Conservation (phyloP, 2,329 filamentous ascomycete genomes). For the Pestalotiopsis sp. region DNA sequence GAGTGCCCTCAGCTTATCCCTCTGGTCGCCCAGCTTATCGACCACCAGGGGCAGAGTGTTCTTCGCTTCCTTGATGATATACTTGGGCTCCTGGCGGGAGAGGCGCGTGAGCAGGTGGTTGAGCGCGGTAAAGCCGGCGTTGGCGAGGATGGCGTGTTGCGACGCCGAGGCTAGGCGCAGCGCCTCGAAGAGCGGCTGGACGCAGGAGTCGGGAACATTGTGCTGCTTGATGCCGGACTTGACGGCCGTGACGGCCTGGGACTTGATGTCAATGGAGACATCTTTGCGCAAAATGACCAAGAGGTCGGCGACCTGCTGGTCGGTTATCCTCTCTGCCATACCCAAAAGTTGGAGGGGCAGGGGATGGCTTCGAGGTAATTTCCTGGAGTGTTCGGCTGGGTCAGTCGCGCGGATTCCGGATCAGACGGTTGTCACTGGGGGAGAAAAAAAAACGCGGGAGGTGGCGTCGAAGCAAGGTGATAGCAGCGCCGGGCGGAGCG, state of each 20-base stretch:
- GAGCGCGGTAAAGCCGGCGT: constrained; percentile 84
- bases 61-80: constrained; percentile 69
- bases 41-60: constrained; percentile 75
- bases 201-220: constrained; percentile 76
- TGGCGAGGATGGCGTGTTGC: constrained; percentile 76
- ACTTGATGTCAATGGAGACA: constrained; percentile 69
- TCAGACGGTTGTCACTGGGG: constrained; percentile 20
- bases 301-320: constrained; percentile 60
- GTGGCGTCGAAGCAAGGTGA: not conserved
- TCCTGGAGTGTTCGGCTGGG: not conserved
- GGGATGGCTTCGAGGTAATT: not conserved
- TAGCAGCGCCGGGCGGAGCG: not conserved
- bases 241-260: constrained; percentile 70
- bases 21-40: constrained; percentile 85
- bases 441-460: constrained; percentile 19
- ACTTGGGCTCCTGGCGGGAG: constrained; percentile 80
- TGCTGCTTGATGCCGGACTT: constrained; percentile 93
- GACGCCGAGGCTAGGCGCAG: constrained; percentile 75
- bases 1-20: constrained; percentile 79
- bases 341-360: constrained; percentile 16
- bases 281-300: constrained; percentile 60
- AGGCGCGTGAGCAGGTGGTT: constrained; percentile 87
- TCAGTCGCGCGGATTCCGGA: constrained; percentile 17
- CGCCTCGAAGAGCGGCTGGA: constrained; percentile 79
- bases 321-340: constrained; percentile 62